Conservation (phyloP, 1,284 basidiomycete species). For the Pascua guehoae region DNA sequence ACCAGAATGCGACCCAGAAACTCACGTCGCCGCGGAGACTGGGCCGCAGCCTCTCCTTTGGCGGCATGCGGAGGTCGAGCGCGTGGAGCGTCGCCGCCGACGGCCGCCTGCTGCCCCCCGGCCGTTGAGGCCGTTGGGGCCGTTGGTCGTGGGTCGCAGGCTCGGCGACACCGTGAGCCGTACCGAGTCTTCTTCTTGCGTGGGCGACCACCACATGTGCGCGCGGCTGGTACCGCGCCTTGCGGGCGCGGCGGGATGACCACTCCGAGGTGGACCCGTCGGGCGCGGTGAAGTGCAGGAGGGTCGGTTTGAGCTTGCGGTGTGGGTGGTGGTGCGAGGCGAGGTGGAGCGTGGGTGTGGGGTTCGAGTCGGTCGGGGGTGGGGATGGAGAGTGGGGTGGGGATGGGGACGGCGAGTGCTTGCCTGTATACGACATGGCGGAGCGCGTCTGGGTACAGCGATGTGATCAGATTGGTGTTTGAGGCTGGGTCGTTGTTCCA, state of each 20-base stretch:
- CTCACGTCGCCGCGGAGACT: conserved; percentile 28
- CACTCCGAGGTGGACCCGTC: conserved; percentile 4
- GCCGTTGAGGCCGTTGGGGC: conserved; percentile 20
- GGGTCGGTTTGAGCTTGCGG: background rate
- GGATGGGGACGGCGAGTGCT: too few relatives aligned
- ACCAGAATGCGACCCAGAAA: conserved; percentile 37
- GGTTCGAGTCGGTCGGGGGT: too few relatives aligned
- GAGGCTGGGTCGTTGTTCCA: too few relatives aligned
- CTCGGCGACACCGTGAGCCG: background rate
- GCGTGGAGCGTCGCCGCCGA: too few relatives aligned
- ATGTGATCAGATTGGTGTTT: too few relatives aligned
- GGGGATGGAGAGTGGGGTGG: too few relatives aligned
- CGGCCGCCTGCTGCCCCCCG: too few relatives aligned
- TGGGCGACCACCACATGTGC: background rate
- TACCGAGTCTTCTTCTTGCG: too few relatives aligned
- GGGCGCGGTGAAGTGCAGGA: conserved; percentile 1
- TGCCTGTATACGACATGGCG: too few relatives aligned
- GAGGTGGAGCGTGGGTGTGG: background rate
- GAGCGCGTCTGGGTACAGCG: too few relatives aligned
- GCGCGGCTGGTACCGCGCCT: background rate
- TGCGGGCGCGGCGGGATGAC: conserved; percentile 6
- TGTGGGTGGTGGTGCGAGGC: background rate
- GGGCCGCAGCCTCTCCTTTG: conserved; percentile 11
- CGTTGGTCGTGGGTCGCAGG: conserved; percentile 10
- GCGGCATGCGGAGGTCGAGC: too few relatives aligned